These are phyloP conservation scores for Ceratocystis colombiana DNA, from an alignment of 2,329 filamentous ascomycete genomes.

Conservation along the genomic window DNA sequence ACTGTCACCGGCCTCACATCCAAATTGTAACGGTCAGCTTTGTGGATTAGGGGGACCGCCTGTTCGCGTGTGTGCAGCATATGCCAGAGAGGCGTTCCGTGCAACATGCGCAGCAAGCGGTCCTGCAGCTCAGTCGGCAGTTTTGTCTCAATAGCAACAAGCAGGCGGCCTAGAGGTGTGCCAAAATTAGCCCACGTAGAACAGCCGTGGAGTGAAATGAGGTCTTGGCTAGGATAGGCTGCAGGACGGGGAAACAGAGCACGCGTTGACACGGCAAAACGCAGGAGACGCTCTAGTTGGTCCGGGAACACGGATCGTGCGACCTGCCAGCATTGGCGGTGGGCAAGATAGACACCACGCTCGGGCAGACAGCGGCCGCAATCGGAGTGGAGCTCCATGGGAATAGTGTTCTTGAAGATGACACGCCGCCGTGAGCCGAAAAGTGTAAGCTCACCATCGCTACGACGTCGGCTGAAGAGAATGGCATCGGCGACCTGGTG, in stretches of 20 bases:
- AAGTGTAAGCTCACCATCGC: slow-evolving; percentile 21
- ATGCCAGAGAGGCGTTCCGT: slow-evolving; percentile 21
- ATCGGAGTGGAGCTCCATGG: slow-evolving; percentile 23
- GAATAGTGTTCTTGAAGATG: slow-evolving; percentile 24
- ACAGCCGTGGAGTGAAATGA: slow-evolving; percentile 17
- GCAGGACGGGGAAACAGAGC: slow-evolving; percentile 22
- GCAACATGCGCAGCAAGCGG: slow-evolving; percentile 12
- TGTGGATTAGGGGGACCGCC: slow-evolving; percentile 20
- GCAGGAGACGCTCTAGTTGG: slow-evolving; percentile 19
- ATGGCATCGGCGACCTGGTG: slow-evolving; percentile 20
- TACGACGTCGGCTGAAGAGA: slow-evolving; percentile 21
- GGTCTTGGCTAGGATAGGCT: slow-evolving; percentile 23
- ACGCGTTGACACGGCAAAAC: slow-evolving; percentile 24
- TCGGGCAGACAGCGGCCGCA: slow-evolving; percentile 22
- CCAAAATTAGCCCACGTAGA: background rate
- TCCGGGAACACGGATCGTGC: slow-evolving; percentile 15
- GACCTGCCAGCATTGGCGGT: slow-evolving; percentile 24
- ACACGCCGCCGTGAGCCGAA: slow-evolving; percentile 20
- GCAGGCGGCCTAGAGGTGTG: slow-evolving; percentile 16
- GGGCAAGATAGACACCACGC: slow-evolving; percentile 22
- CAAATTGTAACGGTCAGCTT: slow-evolving; percentile 22
- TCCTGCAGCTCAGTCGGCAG: slow-evolving; percentile 23
- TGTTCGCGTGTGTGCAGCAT: slow-evolving; percentile 21
- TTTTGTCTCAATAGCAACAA: slow-evolving; percentile 4
- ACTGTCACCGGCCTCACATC: slow-evolving; percentile 17